Base-by-base conservation (phyloP, 2,329 filamentous ascomycete genomes). In the Calonectria pauciramosa region DNA sequence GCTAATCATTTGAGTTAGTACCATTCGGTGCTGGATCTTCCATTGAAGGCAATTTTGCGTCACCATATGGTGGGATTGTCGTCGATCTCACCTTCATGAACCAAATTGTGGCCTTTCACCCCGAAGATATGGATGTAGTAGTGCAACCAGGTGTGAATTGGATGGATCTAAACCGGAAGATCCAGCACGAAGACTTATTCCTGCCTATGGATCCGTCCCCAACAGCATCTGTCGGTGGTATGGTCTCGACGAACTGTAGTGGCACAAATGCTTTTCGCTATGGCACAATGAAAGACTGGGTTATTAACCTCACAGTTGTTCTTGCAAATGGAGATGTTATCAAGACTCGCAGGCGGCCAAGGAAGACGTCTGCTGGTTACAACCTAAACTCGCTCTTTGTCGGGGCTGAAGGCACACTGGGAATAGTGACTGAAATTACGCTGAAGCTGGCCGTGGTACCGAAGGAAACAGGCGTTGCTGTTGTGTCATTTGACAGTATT, bases 231-330 rank as follows among this genome's bases (percentile, higher is more conserved):
- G 96, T 97, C 76, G 95, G 95, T 66, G 95, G 95, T 26, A 95
- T 94, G 93, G 90, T 95, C 5, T 92, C 91, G 2, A 94, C 93
- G 14, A 88, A 88, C 63, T 90, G 88, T 82, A 89, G 88, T 74
- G 95, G 95, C 64, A 97, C 95, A 3, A 97, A 97, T 82, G 92
- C 95, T 4, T 95, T 95, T 83, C 90, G 94, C 64, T 97, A 97
- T 82, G 95, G 95, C 67, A 97, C 95, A 0, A 97, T 97, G 95
- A 91, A 94, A 69, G 95, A 97, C 82, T 97, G 95, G 94, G 95
- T 97, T 1, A 85, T 96, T 13, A 94, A 92, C 66, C 86, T 97
- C 64, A 97, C 95, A 0, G 93, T 97, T 2, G 95, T 97, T 1
- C 89, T 97, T 68, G 94, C 95, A 2, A 95, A 97, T 83, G 95